Conservation (phyloP, 1,284 basidiomycete genomes). For the Trichosporon asahii region DNA sequence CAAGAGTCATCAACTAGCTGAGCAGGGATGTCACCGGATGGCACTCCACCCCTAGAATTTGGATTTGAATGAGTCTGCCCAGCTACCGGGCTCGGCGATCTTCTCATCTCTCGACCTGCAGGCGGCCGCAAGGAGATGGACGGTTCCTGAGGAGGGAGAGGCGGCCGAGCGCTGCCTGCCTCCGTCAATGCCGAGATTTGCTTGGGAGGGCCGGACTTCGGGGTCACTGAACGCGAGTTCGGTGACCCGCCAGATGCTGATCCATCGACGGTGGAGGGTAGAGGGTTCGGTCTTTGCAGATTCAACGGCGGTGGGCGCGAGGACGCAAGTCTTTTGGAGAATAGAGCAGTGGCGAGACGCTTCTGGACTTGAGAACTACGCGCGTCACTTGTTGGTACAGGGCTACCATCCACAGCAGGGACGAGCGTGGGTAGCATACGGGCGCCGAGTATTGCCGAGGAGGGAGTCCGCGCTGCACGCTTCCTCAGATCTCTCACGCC, state of each 20-base stretch:
- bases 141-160: not conserved
- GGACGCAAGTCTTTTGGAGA: not conserved
- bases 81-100: conserved; percentile 8
- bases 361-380: conserved; percentile 19
- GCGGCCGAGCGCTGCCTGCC: not conserved
- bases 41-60: not conserved
- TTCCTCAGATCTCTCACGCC: conserved; percentile 75
- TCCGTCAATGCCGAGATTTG: not conserved
- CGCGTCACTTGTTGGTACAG: not conserved
- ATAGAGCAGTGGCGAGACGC: conserved; percentile 14
- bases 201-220: not conserved
- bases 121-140: not conserved
- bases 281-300: not conserved
- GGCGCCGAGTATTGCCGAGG: not conserved
- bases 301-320: not conserved
- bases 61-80: not conserved
- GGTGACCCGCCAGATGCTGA: not conserved
- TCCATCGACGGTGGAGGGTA: not conserved
- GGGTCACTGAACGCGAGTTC: not conserved
- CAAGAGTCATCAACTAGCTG: not conserved
- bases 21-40: not conserved
- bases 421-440: conserved; percentile 4
- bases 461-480: conserved; percentile 26
- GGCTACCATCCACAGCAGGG: not conserved
- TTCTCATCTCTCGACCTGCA: not conserved